Evolutionary conservation across 1,284 basidiomycete species (phyloP), one percentile per base, ranked within the genome.

Genomic region (Exobasidium rhododendri): DNA sequence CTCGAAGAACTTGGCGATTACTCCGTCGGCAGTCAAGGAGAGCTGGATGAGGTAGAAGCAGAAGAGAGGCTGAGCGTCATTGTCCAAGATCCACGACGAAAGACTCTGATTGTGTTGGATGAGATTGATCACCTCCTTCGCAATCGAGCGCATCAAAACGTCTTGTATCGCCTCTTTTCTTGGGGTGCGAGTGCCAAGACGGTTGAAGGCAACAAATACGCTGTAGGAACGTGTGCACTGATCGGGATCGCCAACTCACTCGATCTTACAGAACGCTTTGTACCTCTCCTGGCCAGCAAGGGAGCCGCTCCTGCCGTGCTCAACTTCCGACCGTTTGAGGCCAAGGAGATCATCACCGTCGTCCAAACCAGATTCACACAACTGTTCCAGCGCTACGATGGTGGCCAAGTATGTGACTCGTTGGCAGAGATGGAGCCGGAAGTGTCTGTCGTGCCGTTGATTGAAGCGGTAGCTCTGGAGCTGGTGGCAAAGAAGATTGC

Each of bases 61-160:
- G 53, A 55, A 50, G 20, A 44, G 3, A 61, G 61, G 32, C 64
- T 72, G 35, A 66, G 60, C 6, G 5, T 43, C 44, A 46, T 64
- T 35, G 31, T 32, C 28, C 58, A n/a, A 7, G 26, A 47, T 54
- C 29, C 17, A 3, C 43, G 24, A n/a, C 47, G 62, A 6, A 60
- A 64, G 28, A 64, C 47, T 1, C 43, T 62, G 32, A 73, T 83
- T 43, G 74, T 83, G 6, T 76, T 83, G 44, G 82, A 83, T 65
- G 82, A 83, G 68, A 80, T 82, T 64, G 82, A 82, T 62, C 80
- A 81, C 55, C 68, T 82, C 31, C 66, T 80, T 10, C 71, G 74
- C 50, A 68, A 70, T 11, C 71, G 59, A 22, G 72, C 63, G 14
- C 75, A 71, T 60, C 77, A 70, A 58, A 80, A 71, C 61, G 65